phyloP scores from a whole-genome alignment of 306 rosid genomes.

The Trifolium dubium region DNA sequence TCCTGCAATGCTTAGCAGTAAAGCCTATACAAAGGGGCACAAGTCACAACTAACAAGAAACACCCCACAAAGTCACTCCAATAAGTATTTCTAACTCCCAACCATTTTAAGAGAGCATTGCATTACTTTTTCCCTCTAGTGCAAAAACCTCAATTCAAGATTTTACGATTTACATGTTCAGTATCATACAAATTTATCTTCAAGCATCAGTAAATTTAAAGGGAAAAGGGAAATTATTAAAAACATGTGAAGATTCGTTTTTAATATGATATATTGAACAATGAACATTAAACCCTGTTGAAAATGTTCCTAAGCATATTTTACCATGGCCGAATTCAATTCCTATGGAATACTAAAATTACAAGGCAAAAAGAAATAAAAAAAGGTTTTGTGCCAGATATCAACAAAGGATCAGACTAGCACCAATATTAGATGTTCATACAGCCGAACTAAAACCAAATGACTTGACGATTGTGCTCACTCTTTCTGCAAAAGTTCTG shows the following conservation, averaged over 20 bases:
- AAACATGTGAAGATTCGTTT: constrained; percentile 12
- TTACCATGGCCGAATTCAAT: constrained; percentile 22
- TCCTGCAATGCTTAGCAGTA: not conserved
- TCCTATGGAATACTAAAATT: constrained; percentile 28
- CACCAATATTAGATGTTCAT: constrained; percentile 43
- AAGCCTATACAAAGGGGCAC: not conserved
- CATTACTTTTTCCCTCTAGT: not conserved
- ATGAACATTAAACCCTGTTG: constrained; percentile 9
- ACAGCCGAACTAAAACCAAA: constrained; percentile 75
- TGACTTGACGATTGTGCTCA: constrained; percentile 89
- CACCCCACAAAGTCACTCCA: not conserved
- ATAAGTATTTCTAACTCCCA: not conserved
- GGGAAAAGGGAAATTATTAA: not conserved
- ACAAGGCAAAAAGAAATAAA: constrained; percentile 26
- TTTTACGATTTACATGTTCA: not conserved
- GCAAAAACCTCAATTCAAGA: not conserved
- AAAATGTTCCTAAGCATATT: constrained; percentile 37
- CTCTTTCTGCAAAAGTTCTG: constrained; percentile 84
- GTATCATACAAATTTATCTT: not conserved
- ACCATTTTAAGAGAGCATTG: constrained; percentile 3
- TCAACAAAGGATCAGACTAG: constrained; percentile 28
- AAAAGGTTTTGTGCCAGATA: constrained; percentile 25
- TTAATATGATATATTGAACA: constrained; percentile 17
- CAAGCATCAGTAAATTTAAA: constrained; percentile 5
- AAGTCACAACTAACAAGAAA: not conserved